Percentiles rank a stretch among this genome's conserved stretches.
Conservation (phyloP, 176 grass and related monocot species). For the Oropetium thomaeum region DNA sequence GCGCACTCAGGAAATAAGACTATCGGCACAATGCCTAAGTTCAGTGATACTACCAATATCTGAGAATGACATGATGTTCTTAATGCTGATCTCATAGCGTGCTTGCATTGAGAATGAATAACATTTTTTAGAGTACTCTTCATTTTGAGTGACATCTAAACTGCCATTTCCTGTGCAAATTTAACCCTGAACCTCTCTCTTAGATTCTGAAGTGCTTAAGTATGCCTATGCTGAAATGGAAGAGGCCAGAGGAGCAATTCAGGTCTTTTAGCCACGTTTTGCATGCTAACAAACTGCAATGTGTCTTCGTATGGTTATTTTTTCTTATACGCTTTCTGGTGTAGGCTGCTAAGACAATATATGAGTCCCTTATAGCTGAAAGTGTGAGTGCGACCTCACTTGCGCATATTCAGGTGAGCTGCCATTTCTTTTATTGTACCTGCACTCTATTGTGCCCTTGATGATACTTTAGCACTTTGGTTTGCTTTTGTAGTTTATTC, state of each 20-base stretch:
- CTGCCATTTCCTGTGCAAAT: constrained; percentile 9
- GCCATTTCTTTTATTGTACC: constrained; percentile 24
- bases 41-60: no score
- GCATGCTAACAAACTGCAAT: constrained; percentile 1
- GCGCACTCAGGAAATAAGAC: no score
- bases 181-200: constrained; percentile 13
- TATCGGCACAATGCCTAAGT: no score
- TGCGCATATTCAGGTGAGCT: constrained; percentile 74
- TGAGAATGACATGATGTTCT: no score
- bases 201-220: constrained; percentile 92
- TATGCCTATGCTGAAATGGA: constrained; percentile 94
- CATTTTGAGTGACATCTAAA: constrained; percentile 17
- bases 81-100: no score
- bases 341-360: constrained; percentile 86
- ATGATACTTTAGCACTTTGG: constrained; percentile 25
- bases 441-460: neutral
- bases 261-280: constrained; percentile 46
- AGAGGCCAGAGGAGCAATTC: constrained; percentile 80
- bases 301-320: neutral
- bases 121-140: neutral
- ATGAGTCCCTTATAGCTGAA: constrained; percentile 73
- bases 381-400: constrained; percentile 54
- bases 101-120: neutral
- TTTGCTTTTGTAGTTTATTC: constrained; percentile 65
- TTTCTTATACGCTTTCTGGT: constrained; percentile 26